Percentiles rank a stretch among this genome's conserved stretches.
phyloP scores from a whole-genome alignment of 495 filamentous ascomycete species.

The Daldinia loculata region DNA sequence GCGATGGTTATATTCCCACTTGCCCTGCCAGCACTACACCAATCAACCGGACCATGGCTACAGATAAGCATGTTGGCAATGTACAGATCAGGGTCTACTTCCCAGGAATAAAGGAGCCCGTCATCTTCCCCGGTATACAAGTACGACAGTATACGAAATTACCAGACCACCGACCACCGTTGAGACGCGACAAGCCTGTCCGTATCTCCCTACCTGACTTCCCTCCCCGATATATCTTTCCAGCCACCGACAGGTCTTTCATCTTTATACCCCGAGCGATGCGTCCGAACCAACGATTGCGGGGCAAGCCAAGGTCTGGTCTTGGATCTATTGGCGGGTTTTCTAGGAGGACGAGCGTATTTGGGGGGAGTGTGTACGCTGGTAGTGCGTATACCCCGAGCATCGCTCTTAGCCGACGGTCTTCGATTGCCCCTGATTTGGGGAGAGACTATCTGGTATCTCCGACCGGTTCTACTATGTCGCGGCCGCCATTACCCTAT shows the following conservation, averaged over 20 bases:
- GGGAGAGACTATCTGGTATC: constrained; percentile 78
- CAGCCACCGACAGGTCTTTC: constrained; percentile 87
- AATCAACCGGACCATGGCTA: constrained; percentile 68
- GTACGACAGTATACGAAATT: constrained; percentile 90
- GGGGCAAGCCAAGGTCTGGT: constrained; percentile 74
- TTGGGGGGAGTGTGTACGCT: constrained; percentile 78
- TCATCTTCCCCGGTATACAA: constrained; percentile 74
- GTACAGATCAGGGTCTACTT: constrained; percentile 84
- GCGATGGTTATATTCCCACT: constrained; percentile 56
- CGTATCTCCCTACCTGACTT: constrained; percentile 86
- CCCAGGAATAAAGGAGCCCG: constrained; percentile 74
- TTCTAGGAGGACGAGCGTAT: constrained; percentile 74
- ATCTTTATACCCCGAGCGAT: constrained; percentile 97
- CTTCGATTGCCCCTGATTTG: constrained; percentile 80
- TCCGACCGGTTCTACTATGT: constrained; percentile 78
- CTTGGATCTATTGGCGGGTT: constrained; percentile 72
- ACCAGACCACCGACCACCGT: constrained; percentile 91
- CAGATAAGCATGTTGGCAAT: constrained; percentile 72
- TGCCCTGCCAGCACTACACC: constrained; percentile 51
- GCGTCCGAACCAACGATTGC: constrained; percentile 85
- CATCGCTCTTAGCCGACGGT: constrained; percentile 87
- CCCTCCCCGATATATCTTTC: constrained; percentile 87
- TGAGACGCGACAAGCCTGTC: constrained; percentile 96
- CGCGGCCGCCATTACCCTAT: constrained; percentile 66
- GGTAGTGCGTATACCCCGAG: constrained; percentile 90